Percentiles rank a stretch among this genome's conserved stretches.
Conservation (phyloP, 1,139 yeast species). For the Magnusiomyces suaveolens region DNA sequence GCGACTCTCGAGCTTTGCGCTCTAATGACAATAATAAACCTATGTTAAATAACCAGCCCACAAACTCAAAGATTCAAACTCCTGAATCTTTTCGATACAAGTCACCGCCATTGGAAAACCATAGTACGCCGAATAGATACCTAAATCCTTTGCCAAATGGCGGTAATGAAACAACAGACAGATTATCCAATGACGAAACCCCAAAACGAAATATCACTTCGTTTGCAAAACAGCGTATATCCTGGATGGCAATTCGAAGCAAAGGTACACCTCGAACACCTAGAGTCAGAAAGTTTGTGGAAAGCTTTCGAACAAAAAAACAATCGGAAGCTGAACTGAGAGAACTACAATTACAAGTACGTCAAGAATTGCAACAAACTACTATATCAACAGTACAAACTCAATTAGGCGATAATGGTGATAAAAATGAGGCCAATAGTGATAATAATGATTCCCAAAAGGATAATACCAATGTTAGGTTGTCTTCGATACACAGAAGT, state of each 20-base stretch:
- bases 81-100: neutral
- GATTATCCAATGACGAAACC: neutral
- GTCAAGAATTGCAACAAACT: neutral
- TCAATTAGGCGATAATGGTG: neutral
- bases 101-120: neutral
- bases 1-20: neutral
- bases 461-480: neutral
- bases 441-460: neutral
- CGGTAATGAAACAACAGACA: neutral
- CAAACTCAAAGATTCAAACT: neutral
- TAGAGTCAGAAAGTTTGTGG: neutral
- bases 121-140: neutral
- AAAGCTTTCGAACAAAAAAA: neutral
- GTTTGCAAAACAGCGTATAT: neutral
- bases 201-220: neutral
- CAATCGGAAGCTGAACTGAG: neutral
- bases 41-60: neutral
- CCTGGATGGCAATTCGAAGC: neutral
- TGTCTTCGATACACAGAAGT: neutral
- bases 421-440: neutral
- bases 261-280: neutral
- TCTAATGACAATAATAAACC: neutral
- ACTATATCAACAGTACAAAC: neutral
- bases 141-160: neutral
- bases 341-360: neutral